Conservation (phyloP, 202 grass and related monocot species). For the Musa balbisiana region DNA sequence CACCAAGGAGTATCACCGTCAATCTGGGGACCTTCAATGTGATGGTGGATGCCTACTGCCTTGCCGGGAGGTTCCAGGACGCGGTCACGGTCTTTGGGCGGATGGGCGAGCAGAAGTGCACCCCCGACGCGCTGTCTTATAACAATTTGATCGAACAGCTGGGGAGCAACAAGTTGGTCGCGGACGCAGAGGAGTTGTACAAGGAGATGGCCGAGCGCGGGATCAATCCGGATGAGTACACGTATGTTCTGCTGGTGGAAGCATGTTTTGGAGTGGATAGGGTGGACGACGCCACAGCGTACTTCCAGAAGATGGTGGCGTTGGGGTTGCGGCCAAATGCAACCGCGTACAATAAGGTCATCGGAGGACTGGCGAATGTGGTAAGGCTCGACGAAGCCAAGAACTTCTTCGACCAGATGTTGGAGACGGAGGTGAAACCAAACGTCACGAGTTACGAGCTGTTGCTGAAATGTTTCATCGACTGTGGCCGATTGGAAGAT, state of each 20-base stretch:
- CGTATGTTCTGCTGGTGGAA: constrained; percentile 56
- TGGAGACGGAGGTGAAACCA: constrained; percentile 38
- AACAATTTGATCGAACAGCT: constrained; percentile 76
- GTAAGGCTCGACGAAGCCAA: constrained; percentile 46
- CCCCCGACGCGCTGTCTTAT: constrained; percentile 42
- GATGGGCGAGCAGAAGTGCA: constrained; percentile 54
- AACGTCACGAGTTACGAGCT: constrained; percentile 48
- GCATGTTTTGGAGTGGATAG: constrained; percentile 44
- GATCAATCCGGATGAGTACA: constrained; percentile 39
- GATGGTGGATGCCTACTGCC: constrained; percentile 66
- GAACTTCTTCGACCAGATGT: constrained; percentile 56
- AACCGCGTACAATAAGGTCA: constrained; percentile 43
- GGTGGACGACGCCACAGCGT: constrained; percentile 40
- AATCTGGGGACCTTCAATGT: constrained; percentile 58
- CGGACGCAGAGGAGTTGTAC: constrained; percentile 44
- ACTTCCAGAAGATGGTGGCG: constrained; percentile 61
- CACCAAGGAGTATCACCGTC: constrained; percentile 43
- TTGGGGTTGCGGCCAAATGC: constrained; percentile 57
- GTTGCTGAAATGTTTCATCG: constrained; percentile 51
- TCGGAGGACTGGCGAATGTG: constrained; percentile 34
- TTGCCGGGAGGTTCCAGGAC: constrained; percentile 45
- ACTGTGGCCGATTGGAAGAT: constrained; percentile 33
- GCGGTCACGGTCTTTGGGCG: constrained; percentile 43
- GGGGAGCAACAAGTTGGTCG: constrained; percentile 30
- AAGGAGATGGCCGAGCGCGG: constrained; percentile 40